phyloP scores from a whole-genome alignment of 2,329 filamentous ascomycete species.

The Pseudocercospora macadamiae region DNA sequence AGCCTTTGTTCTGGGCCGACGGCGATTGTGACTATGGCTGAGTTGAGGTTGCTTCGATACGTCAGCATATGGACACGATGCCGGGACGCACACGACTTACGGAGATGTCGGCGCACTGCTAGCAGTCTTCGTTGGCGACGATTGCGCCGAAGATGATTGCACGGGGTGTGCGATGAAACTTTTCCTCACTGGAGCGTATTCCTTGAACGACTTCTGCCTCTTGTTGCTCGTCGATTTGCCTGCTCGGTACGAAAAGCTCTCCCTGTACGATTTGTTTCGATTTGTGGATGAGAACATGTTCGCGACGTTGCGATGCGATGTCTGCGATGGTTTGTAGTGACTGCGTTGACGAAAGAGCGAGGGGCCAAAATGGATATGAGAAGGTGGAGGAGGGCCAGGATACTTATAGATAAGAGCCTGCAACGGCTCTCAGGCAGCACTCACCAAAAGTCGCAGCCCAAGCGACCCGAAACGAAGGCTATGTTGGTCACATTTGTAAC shows the following conservation, averaged over 20 bases:
- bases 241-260: conserved; percentile 39
- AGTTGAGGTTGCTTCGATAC: conserved; percentile 35
- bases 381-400: conserved; percentile 23
- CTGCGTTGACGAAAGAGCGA: conserved; percentile 4
- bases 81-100: conserved; percentile 24
- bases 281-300: conserved; percentile 36
- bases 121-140: conserved; percentile 32
- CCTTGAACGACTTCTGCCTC: conserved; percentile 41
- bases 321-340: conserved; percentile 4
- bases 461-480: conserved; percentile 17
- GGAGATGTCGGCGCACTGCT: conserved; percentile 36
- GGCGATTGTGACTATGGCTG: conserved; percentile 82
- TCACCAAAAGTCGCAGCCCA: conserved; percentile 11
- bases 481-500: conserved; percentile 18
- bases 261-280: conserved; percentile 36
- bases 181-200: conserved; percentile 32
- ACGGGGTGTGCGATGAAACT: conserved; percentile 31
- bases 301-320: not conserved
- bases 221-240: conserved; percentile 38
- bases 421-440: conserved; percentile 26
- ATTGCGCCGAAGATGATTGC: conserved; percentile 28
- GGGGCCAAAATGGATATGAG: conserved; percentile 15
- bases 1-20: conserved; percentile 72
- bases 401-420: conserved; percentile 29
- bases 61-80: conserved; percentile 11